Evolutionary conservation across 148 eudicot genomes (phyloP), one percentile per base, ranked within the genome.

Genomic region (Salicornia ramosissima): DNA sequence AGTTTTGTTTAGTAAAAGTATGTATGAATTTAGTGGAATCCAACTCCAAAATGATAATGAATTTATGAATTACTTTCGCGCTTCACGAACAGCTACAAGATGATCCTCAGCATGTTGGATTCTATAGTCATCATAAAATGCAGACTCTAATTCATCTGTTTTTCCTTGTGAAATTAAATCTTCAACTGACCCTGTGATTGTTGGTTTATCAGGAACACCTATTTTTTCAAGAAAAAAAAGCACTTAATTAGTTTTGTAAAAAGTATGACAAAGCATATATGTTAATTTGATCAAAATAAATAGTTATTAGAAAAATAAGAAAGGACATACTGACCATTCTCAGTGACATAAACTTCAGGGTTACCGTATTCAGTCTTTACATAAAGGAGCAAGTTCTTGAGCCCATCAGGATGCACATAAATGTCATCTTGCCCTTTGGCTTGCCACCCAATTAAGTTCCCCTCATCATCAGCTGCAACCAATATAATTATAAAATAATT

Each of bases 91-190:
- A 2, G 59, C 60, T 19, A 30, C 33, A 21, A 67, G 71, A 31
- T 67, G 71, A 16, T 19, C 25, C 36, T 67, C 29, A 11, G 60
- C 46, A 52, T 67, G 59, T 7, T 9, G 11, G 43, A 34, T 31
- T 67, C 70, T 67, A 55, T 67, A 67, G 22, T 67, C 43, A 50
- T 67, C 70, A 5, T 49, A 29, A 7, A 67, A 67, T 5, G 70
- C 70, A 18, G 22, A 6, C 15, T 51, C 29, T 5, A 67, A 53
- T 33, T 67, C 70, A 1, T 24, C 16, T 1, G 10, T 29, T 1
- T 67, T 67, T 4, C 58, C 58, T 15, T 67, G 25, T 0, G 36
- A 18, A 26, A 66, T 47, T 10, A 11, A 19, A 12, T 30, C 25
- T 1, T 51, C 6, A 4, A 67, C 58, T 1, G 69, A 67, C 10